Conservation (phyloP, 371 early-diverging fungal genomes). For the Apophysomyces variabilis region DNA sequence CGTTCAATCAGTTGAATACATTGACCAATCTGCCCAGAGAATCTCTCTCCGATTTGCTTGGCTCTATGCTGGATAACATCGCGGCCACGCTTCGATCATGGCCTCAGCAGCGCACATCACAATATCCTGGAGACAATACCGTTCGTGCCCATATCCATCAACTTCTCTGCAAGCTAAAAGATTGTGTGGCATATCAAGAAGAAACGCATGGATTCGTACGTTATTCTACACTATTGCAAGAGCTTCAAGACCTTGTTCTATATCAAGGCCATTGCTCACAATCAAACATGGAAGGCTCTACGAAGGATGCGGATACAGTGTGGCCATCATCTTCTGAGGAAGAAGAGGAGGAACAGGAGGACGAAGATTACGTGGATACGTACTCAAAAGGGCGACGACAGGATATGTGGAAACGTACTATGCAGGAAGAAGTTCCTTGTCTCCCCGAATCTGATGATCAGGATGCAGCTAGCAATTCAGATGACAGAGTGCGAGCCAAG, state of each 20-base stretch:
- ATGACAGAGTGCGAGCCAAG: neutral
- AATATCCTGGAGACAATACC: neutral
- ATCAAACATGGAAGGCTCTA: neutral
- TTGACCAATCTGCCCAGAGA: neutral
- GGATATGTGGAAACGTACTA: constrained; percentile 8
- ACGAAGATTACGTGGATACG: constrained; percentile 9
- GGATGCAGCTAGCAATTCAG: constrained; percentile 8
- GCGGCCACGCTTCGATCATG: neutral
- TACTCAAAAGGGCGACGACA: neutral
- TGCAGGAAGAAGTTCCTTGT: neutral
- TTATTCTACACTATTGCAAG: neutral
- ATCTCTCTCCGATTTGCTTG: neutral
- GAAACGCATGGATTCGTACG: neutral
- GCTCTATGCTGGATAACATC: neutral
- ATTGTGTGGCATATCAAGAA: neutral
- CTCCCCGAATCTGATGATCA: neutral
- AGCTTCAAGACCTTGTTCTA: neutral
- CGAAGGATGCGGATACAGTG: neutral
- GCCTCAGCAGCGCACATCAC: neutral
- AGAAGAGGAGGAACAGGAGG: constrained; percentile 1
- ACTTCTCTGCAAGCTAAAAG: neutral
- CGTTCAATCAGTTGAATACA: neutral
- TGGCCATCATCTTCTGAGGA: constrained; percentile 9
- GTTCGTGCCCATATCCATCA: neutral
- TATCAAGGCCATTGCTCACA: neutral